A percentile compares a stretch with the other conserved stretches of the same genome.
Conservation (phyloP, 352 stramenopile genomes). For the Pythium rishiriense region DNA sequence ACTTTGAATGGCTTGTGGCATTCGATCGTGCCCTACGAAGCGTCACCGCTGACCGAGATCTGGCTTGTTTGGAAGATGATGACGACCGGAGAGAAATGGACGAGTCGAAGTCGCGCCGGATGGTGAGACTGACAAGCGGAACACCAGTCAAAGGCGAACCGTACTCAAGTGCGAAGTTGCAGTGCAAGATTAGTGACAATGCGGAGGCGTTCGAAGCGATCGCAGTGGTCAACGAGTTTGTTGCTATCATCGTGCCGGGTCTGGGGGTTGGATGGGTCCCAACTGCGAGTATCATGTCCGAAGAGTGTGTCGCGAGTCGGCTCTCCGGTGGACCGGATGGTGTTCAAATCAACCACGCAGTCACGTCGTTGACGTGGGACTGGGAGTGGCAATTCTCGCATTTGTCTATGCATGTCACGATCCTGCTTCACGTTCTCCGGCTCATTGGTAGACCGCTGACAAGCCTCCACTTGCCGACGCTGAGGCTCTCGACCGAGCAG, state of each 20-base stretch:
- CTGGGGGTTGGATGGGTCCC: slow-evolving; percentile 4
- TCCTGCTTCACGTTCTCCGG: background rate
- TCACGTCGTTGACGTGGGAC: slow-evolving; percentile 4
- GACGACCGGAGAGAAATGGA: background rate
- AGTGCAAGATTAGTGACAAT: background rate
- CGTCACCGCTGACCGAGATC: background rate
- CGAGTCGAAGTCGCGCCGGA: background rate
- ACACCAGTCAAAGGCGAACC: background rate
- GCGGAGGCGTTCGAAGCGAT: background rate
- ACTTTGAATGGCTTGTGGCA: too few relatives aligned
- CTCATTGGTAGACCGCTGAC: background rate
- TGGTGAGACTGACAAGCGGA: background rate
- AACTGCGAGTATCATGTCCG: background rate
- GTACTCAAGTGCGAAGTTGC: background rate
- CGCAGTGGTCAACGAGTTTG: background rate
- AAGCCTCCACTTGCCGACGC: background rate
- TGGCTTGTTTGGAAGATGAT: slow-evolving; percentile 24
- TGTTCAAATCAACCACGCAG: background rate
- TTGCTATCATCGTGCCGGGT: slow-evolving; percentile 1
- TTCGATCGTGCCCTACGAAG: slow-evolving; percentile 12
- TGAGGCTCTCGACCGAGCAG: background rate
- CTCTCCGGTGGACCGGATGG: background rate
- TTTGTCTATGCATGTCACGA: background rate
- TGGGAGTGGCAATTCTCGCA: background rate
- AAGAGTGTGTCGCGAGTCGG: background rate